phyloP scores from a whole-genome alignment of 2,329 filamentous ascomycete species.

The Apiospora saccharicola region DNA sequence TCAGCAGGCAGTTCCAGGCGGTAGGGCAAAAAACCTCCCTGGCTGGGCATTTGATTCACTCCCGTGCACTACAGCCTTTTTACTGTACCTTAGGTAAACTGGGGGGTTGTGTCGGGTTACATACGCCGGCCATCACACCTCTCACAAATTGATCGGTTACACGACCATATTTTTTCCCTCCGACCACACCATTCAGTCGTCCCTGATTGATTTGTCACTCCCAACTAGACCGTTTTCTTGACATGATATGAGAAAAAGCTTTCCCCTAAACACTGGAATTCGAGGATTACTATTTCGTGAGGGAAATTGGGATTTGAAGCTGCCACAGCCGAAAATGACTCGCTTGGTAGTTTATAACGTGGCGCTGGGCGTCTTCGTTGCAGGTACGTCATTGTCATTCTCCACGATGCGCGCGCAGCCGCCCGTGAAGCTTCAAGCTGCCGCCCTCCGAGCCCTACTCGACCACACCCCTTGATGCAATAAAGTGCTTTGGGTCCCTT shows the following conservation, averaged over 20 bases:
- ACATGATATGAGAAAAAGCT: background rate
- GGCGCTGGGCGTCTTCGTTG: conserved; percentile 50
- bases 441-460: conserved; percentile 11
- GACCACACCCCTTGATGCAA: background rate
- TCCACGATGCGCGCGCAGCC: conserved; percentile 16
- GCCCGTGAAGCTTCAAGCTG: conserved; percentile 27
- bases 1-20: background rate
- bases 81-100: background rate
- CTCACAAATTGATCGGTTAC: background rate
- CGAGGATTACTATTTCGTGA: background rate
- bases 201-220: background rate
- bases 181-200: background rate
- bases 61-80: background rate
- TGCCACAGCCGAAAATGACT: conserved; percentile 44
- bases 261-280: background rate
- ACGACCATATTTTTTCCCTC: background rate
- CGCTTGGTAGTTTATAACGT: conserved; percentile 50
- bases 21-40: background rate
- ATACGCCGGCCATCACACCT: background rate
- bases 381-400: conserved; percentile 46
- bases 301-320: background rate
- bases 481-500: background rate
- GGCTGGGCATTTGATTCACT: background rate
- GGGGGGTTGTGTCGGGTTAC: background rate
- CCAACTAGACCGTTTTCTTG: background rate